Evolutionary conservation across 164 flowering plant genomes (phyloP), one percentile per base, ranked within the genome.

Genomic region (Warburgia ugandensis): DNA sequence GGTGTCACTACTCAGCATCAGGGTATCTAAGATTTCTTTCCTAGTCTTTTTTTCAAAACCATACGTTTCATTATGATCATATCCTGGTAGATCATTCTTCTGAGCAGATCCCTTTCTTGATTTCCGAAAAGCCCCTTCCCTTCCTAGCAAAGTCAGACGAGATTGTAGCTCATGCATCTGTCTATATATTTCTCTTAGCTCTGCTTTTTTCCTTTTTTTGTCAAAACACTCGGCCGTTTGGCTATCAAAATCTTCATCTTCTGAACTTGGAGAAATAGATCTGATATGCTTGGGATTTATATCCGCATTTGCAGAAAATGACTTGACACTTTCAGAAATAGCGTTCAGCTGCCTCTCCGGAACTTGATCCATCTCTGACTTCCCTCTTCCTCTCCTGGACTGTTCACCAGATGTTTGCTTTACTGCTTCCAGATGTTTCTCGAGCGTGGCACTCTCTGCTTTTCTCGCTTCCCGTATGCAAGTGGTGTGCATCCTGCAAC

Each of bases 261-360:
- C 97, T 40, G 94, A 87, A 54, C 83, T 73, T n/a, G 94, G 84
- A 38, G 85, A 79, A 55, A 28, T 45, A 70, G 84, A 86, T 56
- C 63, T 73, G 22, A 67, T 68, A 67, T 87, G 96, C 54, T 76
- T 78, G 36, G 81, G 82, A 60, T 61, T 32, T 67, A 70, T 31
- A 66, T 72, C n/a, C n/a, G n/a, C 66, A 45, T 70, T 16, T 14
- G 28, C 43, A 14, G 83, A 56, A 68, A 87, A 84, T 4, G 80
- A 76, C 50, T 78, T 66, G 49, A 84, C 35, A 11, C 91, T 94
- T 52, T 78, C 63, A 48, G 79, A 56, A 40, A 90, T 66, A 14
- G 70, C 23, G 58, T 48, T 30, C 51, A 75, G 84, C 23, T 78
- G 81, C 45, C 77, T 68, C 53, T 87, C 86, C 36, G 83, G 51